Evolutionary conservation across 345 rosid species (phyloP).

Genomic region (Cardamine occulta): DNA sequence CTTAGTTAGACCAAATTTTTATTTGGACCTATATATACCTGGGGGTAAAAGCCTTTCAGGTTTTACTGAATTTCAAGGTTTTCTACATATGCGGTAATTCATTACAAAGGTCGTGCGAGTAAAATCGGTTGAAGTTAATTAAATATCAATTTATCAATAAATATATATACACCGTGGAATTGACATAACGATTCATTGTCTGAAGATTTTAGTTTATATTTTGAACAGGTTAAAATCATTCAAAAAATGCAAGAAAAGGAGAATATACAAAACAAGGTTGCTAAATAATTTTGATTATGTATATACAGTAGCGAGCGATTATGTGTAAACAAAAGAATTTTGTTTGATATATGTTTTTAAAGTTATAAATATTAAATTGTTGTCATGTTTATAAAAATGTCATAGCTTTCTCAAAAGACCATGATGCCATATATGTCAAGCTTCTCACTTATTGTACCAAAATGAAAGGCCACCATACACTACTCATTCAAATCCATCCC

Average conservation of each 20-base stretch:
- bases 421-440: conserved; percentile 46
- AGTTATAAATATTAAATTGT: background rate
- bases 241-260: background rate
- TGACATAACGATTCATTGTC: background rate
- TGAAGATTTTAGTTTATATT: background rate
- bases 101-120: background rate
- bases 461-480: conserved; percentile 69
- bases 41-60: background rate
- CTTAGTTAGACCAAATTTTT: background rate
- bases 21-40: background rate
- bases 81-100: background rate
- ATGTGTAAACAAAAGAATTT: background rate
- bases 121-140: background rate
- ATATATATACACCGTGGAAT: background rate
- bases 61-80: background rate
- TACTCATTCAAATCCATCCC: conserved; percentile 79
- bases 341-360: background rate
- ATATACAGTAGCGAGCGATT: background rate
- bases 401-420: conserved; percentile 12
- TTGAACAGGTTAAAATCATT: background rate
- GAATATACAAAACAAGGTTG: background rate
- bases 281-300: background rate
- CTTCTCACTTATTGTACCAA: conserved; percentile 48
- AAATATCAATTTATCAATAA: conserved; percentile 5
- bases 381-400: conserved; percentile 13